Conservation (phyloP, 306 rosid species). For the Phaseolus lunatus region DNA sequence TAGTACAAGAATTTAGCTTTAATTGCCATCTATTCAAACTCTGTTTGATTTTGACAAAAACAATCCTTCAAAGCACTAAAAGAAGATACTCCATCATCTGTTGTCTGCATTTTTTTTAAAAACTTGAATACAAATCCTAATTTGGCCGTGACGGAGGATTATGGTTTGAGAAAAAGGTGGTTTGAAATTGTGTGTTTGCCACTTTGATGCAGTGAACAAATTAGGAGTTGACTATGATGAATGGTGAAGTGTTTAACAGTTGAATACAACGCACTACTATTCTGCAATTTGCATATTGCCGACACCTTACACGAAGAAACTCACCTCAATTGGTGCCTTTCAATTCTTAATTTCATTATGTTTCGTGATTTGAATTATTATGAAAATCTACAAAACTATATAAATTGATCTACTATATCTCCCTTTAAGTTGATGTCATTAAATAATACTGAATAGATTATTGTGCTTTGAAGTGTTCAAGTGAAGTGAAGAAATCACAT, state of each 20-base stretch:
- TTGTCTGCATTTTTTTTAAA: neutral
- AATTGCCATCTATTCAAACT: neutral
- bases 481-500: too few relatives aligned
- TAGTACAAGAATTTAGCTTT: slow-evolving; percentile 1
- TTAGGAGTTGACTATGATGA: slow-evolving; percentile 31
- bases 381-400: neutral
- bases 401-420: neutral
- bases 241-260: neutral
- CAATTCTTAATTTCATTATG: slow-evolving; percentile 37
- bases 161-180: slow-evolving; percentile 24
- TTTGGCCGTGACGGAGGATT: slow-evolving; percentile 8
- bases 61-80: slow-evolving; percentile 19
- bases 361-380: neutral
- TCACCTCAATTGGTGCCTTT: slow-evolving; percentile 18
- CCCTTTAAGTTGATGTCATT: too few relatives aligned
- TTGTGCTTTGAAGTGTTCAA: too few relatives aligned
- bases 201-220: slow-evolving; percentile 34
- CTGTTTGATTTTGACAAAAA: slow-evolving; percentile 17
- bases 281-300: neutral
- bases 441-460: too few relatives aligned
- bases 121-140: slow-evolving; percentile 37
- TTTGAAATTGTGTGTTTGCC: slow-evolving; percentile 43
- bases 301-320: slow-evolving; percentile 16
- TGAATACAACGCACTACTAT: slow-evolving; percentile 33
- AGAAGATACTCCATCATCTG: slow-evolving; percentile 22